phyloP scores from a whole-genome alignment of 441 rosid species.

The Rhodomyrtus psidioides region DNA sequence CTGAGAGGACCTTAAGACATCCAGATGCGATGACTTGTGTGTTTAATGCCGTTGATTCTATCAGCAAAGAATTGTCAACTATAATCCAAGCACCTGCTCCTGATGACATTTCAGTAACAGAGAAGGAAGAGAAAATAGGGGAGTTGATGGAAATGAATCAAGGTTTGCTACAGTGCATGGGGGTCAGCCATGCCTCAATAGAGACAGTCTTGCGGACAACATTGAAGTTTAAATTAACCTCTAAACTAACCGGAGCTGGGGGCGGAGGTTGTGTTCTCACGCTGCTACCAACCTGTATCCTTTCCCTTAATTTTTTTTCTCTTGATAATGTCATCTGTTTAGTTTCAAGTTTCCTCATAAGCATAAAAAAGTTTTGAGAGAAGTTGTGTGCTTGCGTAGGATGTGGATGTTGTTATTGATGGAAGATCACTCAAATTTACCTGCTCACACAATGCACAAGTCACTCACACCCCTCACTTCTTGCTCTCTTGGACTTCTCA shows the following conservation, averaged over 20 bases:
- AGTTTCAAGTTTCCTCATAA: background rate
- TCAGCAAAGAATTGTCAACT: slow-evolving; percentile 58
- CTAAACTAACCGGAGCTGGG: slow-evolving; percentile 94
- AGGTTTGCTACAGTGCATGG: slow-evolving; percentile 83
- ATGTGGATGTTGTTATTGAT: no score
- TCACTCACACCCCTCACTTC: no score
- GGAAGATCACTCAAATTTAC: no score
- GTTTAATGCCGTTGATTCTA: slow-evolving; percentile 69
- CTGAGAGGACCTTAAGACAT: slow-evolving; percentile 65
- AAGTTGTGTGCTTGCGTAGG: background rate
- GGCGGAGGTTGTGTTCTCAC: slow-evolving; percentile 96
- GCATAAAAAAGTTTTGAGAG: background rate
- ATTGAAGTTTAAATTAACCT: slow-evolving; percentile 64
- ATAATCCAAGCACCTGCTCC: slow-evolving; percentile 47
- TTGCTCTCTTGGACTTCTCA: no score
- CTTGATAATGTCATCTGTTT: background rate
- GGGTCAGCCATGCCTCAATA: slow-evolving; percentile 81
- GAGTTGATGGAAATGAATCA: slow-evolving; percentile 95
- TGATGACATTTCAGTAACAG: slow-evolving; percentile 34
- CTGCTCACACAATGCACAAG: no score
- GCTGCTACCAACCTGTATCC: slow-evolving; percentile 85
- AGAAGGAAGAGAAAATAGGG: slow-evolving; percentile 59
- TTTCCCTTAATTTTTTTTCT: background rate
- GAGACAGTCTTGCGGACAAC: slow-evolving; percentile 74
- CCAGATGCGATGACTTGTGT: slow-evolving; percentile 62